A percentile compares a stretch with the other conserved stretches of the same genome.
phyloP scores from a whole-genome alignment of 2,329 filamentous ascomycete genomes.

The Colletotrichum cereale region DNA sequence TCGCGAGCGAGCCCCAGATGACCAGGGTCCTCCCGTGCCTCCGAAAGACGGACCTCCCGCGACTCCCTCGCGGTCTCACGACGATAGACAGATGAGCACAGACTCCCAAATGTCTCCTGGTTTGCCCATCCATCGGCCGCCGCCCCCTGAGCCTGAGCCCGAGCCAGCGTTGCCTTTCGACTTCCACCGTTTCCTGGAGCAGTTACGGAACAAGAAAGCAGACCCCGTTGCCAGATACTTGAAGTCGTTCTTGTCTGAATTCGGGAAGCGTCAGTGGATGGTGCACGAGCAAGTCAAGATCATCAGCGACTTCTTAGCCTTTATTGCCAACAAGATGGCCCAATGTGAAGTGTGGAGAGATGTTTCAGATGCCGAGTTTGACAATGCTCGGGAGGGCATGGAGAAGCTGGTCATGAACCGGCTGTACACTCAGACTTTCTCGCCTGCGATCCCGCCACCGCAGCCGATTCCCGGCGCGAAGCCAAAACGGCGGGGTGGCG shows the following conservation, averaged over 20 bases:
- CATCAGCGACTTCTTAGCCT: slow-evolving; percentile 94
- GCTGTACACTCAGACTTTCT: slow-evolving; percentile 95
- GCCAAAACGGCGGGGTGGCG: slow-evolving; percentile 75
- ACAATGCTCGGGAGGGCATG: slow-evolving; percentile 98
- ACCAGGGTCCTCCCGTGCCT: slow-evolving; percentile 68
- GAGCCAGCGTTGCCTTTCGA: slow-evolving; percentile 93
- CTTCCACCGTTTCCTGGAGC: slow-evolving; percentile 96
- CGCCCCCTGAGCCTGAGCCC: slow-evolving; percentile 79
- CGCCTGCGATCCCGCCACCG: slow-evolving; percentile 87
- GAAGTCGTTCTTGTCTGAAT: slow-evolving; percentile 93
- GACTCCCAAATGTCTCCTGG: slow-evolving; percentile 61
- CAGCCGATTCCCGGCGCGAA: slow-evolving; percentile 78
- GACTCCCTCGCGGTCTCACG: slow-evolving; percentile 53
- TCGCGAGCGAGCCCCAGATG: slow-evolving; percentile 55
- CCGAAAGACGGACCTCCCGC: slow-evolving; percentile 68
- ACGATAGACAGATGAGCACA: slow-evolving; percentile 50
- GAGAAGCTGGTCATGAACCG: slow-evolving; percentile 99
- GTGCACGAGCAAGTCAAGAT: slow-evolving; percentile 99
- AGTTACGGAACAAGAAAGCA: slow-evolving; percentile 95
- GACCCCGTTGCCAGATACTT: slow-evolving; percentile 97
- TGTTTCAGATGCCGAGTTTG: slow-evolving; percentile 95
- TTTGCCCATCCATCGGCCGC: slow-evolving; percentile 69
- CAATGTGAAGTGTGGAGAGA: slow-evolving; percentile 97
- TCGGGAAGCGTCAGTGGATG: slow-evolving; percentile 99
- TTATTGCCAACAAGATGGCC: slow-evolving; percentile 98